Conservation (phyloP, 306 rosid genomes). For the Sechiopsis laciniata region DNA sequence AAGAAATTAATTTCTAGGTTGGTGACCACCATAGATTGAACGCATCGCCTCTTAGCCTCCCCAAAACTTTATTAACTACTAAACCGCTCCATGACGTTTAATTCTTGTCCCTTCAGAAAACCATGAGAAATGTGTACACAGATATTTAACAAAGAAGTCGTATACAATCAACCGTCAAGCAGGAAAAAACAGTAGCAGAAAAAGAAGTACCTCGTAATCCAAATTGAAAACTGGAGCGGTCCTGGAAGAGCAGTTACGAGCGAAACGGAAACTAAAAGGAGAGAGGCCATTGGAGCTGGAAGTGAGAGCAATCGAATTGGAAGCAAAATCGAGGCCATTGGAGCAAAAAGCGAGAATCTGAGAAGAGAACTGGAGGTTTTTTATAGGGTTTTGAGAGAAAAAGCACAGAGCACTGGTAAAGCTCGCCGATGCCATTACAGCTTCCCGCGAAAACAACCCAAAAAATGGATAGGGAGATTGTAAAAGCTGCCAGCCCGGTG, state of each 20-base stretch:
- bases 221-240: constrained; percentile 42
- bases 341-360: neutral
- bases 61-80: too few relatives aligned
- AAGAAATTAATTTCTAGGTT: too few relatives aligned
- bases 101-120: neutral
- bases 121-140: too few relatives aligned
- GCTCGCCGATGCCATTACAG: constrained; percentile 22
- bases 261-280: constrained; percentile 12
- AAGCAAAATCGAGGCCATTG: neutral
- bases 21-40: too few relatives aligned
- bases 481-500: too few relatives aligned
- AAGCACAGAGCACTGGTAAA: constrained; percentile 20
- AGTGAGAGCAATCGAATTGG: too few relatives aligned
- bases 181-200: constrained; percentile 10
- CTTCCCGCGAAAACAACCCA: neutral
- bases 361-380: too few relatives aligned
- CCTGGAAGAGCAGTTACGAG: constrained; percentile 44
- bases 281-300: constrained; percentile 3
- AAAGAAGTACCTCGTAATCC: constrained; percentile 61
- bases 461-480: constrained; percentile 5
- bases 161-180: neutral
- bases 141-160: too few relatives aligned
- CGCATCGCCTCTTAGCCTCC: too few relatives aligned
- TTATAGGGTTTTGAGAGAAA: constrained; percentile 23
- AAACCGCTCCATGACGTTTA: too few relatives aligned